phyloP scores from a whole-genome alignment of 1,284 basidiomycete genomes.

The Ustilago sp. region DNA sequence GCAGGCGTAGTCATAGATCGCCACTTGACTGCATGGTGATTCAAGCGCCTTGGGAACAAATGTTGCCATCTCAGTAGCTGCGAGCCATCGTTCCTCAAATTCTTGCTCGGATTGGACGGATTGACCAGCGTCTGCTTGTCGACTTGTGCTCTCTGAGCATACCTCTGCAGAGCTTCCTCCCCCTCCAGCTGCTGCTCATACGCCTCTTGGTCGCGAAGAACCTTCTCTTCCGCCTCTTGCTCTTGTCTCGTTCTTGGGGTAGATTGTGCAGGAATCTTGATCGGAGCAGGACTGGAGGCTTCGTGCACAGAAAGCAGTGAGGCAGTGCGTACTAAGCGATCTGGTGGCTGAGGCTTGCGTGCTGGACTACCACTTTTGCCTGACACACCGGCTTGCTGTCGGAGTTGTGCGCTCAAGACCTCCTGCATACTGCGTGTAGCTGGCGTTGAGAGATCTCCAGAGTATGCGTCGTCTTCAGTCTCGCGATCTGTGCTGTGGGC shows the following conservation, averaged over 20 bases:
- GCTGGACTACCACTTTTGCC: slow-evolving; percentile 29
- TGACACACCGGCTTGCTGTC: slow-evolving; percentile 39
- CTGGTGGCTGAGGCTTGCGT: slow-evolving; percentile 21
- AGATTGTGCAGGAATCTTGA: slow-evolving; percentile 54
- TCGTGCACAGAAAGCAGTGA: slow-evolving; percentile 52
- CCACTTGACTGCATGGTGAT: slow-evolving; percentile 93
- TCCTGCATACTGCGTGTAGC: slow-evolving; percentile 59
- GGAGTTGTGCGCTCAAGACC: slow-evolving; percentile 47
- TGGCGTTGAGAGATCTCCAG: slow-evolving; percentile 33
- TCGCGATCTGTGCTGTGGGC: slow-evolving; percentile 7
- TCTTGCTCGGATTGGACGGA: slow-evolving; percentile 65
- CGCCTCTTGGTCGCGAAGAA: slow-evolving; percentile 57
- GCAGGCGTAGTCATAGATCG: slow-evolving; percentile 75
- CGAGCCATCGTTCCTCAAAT: slow-evolving; percentile 32
- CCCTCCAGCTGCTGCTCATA: slow-evolving; percentile 61
- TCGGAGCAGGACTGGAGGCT: slow-evolving; percentile 47
- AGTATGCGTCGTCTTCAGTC: slow-evolving; percentile 8
- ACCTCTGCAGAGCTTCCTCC: slow-evolving; percentile 56
- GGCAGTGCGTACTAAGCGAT: slow-evolving; percentile 30
- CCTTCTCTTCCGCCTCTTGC: slow-evolving; percentile 48
- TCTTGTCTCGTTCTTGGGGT: slow-evolving; percentile 40
- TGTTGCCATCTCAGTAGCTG: slow-evolving; percentile 78
- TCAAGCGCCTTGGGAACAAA: slow-evolving; percentile 80
- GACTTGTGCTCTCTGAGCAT: slow-evolving; percentile 60
- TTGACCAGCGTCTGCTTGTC: slow-evolving; percentile 67